phyloP scores from a whole-genome alignment of 768 basidiomycete species.

The Tylopilus rubrobrunneus region DNA sequence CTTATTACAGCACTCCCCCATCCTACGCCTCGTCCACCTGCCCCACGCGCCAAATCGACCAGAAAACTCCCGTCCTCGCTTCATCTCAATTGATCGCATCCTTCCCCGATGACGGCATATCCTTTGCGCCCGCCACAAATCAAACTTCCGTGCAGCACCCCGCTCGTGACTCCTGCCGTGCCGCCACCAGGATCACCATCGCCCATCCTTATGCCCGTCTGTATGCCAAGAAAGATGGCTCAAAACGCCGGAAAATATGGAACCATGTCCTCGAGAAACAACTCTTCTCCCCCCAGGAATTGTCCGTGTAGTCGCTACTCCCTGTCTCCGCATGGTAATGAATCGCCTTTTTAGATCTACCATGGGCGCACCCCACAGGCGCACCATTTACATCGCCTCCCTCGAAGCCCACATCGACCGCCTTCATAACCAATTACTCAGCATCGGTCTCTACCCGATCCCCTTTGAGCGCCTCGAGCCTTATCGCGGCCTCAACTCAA shows the following conservation, averaged over 20 bases:
- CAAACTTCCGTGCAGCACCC: conserved; percentile 13
- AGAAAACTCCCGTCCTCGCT: not conserved
- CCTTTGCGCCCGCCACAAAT: conserved; percentile 8
- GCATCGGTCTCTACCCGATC: conserved; percentile 54
- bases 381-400: conserved; percentile 67
- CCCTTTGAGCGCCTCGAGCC: conserved; percentile 52
- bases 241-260: conserved; percentile 74
- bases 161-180: conserved; percentile 15
- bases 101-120: conserved; percentile 24
- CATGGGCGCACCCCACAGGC: conserved; percentile 62
- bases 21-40: not conserved
- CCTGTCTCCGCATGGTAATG: not conserved
- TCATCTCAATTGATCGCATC: conserved; percentile 6
- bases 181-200: conserved; percentile 33
- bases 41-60: not conserved
- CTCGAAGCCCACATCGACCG: conserved; percentile 70
- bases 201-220: conserved; percentile 69
- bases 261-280: conserved; percentile 72
- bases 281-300: conserved; percentile 61
- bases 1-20: conserved; percentile 7
- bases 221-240: conserved; percentile 57
- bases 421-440: conserved; percentile 56
- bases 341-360: conserved; percentile 43
- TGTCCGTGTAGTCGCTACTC: conserved; percentile 39
- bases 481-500: conserved; percentile 69